Evolutionary conservation across 2,329 filamentous ascomycete species (phyloP), one percentile per base, ranked within the genome.

Genomic region (Aspergillus arachidicola): DNA sequence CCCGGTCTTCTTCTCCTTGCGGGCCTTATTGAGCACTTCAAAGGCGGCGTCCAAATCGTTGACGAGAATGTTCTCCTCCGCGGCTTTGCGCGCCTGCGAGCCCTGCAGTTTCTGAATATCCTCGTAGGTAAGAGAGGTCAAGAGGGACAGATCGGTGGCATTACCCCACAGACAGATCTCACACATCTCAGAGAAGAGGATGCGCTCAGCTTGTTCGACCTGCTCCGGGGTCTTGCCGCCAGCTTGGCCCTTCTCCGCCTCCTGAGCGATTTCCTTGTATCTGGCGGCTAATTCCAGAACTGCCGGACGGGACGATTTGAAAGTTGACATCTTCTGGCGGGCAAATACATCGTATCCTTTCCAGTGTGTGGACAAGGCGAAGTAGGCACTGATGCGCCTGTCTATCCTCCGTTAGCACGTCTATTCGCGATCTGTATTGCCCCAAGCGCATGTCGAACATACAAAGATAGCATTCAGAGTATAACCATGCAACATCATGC

Each of bases 131-230:
- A 97, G 85, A 70, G 90, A 93, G 0, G 94, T 97, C 60, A 98
- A 84, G 23, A 98, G 89, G 0, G 93, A 96, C 16, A 98, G 84
- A 76, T 98, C 95, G 0, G 94, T 98, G 1, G 94, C 95, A 76
- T 98, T 98, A 12, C 94, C 94, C 94, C 94, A 98, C 2, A 98
- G 86, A 75, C 94, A 97, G 70, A 97, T 95, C 82, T 97, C 93
- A 78, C 90, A 94, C 91, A 98, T 96, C 76, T 98, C 94, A 28
- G 85, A 85, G 80, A 98, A 98, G 30, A 97, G 82, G 0, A 94
- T 79, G 74, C 88, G 87, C 75, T 96, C 91, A 0, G 91, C 89
- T 61, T 90, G 86, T 34, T 87, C 85, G 57, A 88, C 74, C 68
- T 88, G 80, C 59, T 83, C 76, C 2, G 75, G 48, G 0, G 72